phyloP scores from a whole-genome alignment of 108 stramenopile genomes.

The Mediolabrus comicus region DNA sequence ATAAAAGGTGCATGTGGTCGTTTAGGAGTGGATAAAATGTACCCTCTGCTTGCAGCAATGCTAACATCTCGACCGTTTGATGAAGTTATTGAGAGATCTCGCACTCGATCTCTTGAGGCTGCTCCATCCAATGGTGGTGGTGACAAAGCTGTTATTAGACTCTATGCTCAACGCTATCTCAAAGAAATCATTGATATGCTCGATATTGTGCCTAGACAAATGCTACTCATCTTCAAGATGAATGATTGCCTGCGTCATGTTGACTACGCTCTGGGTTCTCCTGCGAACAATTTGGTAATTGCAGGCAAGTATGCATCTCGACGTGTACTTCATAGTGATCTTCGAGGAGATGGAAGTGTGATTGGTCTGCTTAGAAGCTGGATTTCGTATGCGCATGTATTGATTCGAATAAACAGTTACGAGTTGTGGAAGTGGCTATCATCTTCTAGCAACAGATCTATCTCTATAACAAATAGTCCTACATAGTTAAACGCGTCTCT shows the following conservation, averaged over 20 bases:
- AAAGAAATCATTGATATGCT: conserved; percentile 83
- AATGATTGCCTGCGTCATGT: conserved; percentile 95
- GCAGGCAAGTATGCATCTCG: conserved; percentile 74
- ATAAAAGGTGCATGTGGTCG: conserved; percentile 72
- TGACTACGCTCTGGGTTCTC: conserved; percentile 81
- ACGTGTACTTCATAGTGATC: conserved; percentile 55
- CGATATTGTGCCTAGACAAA: conserved; percentile 82
- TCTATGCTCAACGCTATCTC: conserved; percentile 90
- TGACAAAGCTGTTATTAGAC: conserved; percentile 85
- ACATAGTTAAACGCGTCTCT: no score
- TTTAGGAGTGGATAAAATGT: conserved; percentile 86
- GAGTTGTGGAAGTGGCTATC: conserved; percentile 18
- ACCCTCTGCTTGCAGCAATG: conserved; percentile 91
- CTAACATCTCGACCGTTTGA: conserved; percentile 93
- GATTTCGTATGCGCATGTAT: conserved; percentile 56
- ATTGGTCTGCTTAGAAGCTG: conserved; percentile 36
- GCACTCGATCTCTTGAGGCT: conserved; percentile 39
- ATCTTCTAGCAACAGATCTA: neutral
- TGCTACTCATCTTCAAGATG: conserved; percentile 93
- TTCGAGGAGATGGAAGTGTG: conserved; percentile 2
- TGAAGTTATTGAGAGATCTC: conserved; percentile 58
- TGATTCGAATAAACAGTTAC: conserved; percentile 57
- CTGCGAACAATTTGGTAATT: conserved; percentile 74
- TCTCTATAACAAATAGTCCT: neutral
- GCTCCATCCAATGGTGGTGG: conserved; percentile 38